A percentile compares a stretch with the other conserved stretches of the same genome.
phyloP scores from a whole-genome alignment of 2,329 filamentous ascomycete species.

The Paradendryphiella salina region DNA sequence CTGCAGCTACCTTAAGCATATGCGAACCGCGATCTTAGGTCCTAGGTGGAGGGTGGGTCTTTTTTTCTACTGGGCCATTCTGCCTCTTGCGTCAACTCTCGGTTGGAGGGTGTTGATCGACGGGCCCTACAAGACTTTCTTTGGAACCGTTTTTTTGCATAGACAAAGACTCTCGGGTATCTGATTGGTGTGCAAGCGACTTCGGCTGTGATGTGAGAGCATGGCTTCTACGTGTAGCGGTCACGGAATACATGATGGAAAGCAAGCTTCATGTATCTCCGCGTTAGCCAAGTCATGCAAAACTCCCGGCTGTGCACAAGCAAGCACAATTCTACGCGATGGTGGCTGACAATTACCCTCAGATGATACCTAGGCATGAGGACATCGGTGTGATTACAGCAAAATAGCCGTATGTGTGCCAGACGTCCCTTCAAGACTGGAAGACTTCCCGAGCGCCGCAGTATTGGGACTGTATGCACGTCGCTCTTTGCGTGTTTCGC shows the following conservation, averaged over 20 bases:
- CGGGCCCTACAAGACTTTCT: neutral
- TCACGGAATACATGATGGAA: neutral
- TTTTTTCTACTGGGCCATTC: constrained; percentile 5
- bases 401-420: neutral
- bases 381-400: neutral
- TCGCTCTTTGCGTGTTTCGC: constrained; percentile 1
- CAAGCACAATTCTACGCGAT: neutral
- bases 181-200: neutral
- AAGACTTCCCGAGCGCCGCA: neutral
- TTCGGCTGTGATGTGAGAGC: neutral
- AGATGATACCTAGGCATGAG: neutral
- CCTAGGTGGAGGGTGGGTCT: constrained; percentile 1
- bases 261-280: neutral
- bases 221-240: neutral
- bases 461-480: constrained; percentile 9
- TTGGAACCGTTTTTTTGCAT: neutral
- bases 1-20: constrained; percentile 17
- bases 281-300: neutral
- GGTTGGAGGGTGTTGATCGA: constrained; percentile 4
- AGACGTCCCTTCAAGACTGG: neutral
- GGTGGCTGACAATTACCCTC: neutral
- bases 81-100: constrained; percentile 12
- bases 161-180: neutral
- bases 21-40: constrained; percentile 13
- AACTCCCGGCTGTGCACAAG: neutral